Base-by-base conservation (phyloP, 176 grass and related monocot genomes). In the Bolboschoenus planiculmis region DNA sequence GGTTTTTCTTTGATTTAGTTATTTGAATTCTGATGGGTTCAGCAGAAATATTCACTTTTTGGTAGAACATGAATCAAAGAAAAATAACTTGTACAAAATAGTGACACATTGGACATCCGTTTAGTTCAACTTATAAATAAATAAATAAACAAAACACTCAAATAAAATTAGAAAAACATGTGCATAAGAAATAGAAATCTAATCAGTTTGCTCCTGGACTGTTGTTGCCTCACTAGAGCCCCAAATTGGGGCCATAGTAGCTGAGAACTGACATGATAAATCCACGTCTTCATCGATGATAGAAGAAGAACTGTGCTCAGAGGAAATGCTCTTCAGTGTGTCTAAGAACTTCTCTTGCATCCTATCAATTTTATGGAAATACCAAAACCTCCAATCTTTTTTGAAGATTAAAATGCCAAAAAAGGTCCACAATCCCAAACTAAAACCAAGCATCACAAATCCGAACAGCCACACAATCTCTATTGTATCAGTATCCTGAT, bases 361-460 rank as follows among this genome's bases (percentile, higher is more conserved):
- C 11, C 1, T 7, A 83, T 95, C 90, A 59, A 87, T 78, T 58
- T 55, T 92, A 23, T 62, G 14, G 40, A 92, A 39, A 88, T 90
- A 9, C 29, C 4, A 63, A 14, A 2, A 42, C 53, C 87, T 95
- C 86, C 61, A 81, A 0, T 79, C 14, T 18, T n/a, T 29, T 6
- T 87, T 34, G 9, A 79, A 82, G 60, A 92, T 71, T 20, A 92
- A 64, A 72, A 92, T 57, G 3, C 86, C 90, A 33, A 85, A 85
- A 76, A 89, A 92, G 2, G 88, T 10, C 93, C 90, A 96, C 71
- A 86, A 86, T 27, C 90, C 93, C 46, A 86, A 85, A 83, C 67
- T 79, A 18, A 92, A 54, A 29, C 93, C 93, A 47, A 66, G 79
- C 47, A 44, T 78, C 51, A 86, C 82, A 26, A 77, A 87, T 34